Evolutionary conservation across 306 rosid genomes (phyloP).

Genomic region (Boehmeria nivea): DNA sequence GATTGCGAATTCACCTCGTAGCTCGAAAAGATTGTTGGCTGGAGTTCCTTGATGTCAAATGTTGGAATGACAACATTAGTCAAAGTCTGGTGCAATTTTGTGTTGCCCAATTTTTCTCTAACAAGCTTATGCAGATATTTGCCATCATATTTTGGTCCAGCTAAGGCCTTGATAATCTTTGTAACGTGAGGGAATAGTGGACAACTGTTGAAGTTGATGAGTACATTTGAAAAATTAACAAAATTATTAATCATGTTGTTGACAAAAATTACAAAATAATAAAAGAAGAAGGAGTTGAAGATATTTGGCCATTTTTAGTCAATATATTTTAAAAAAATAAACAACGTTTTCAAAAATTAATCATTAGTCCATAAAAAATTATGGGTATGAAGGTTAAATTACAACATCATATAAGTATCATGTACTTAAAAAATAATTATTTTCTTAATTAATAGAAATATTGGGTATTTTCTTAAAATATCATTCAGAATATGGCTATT

Average conservation of each 20-base stretch:
- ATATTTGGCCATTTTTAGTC: too few species aligned
- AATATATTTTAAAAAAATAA: too few species aligned
- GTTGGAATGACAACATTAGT: constrained; percentile 65
- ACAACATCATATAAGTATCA: too few species aligned
- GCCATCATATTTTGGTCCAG: constrained; percentile 75
- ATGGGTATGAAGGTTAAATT: too few species aligned
- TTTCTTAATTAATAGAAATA: too few species aligned
- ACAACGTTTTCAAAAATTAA: too few species aligned
- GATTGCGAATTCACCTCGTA: constrained; percentile 32
- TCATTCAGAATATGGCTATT: too few species aligned
- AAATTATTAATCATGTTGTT: background rate
- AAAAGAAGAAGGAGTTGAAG: too few species aligned
- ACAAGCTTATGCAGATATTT: constrained; percentile 50
- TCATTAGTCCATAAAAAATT: too few species aligned
- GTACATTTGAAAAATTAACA: background rate
- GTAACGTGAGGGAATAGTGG: constrained; percentile 2
- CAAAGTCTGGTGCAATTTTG: constrained; percentile 45
- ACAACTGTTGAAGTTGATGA: constrained; percentile 20
- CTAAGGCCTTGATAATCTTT: constrained; percentile 24
- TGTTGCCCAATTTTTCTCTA: constrained; percentile 48
- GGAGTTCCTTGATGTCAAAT: constrained; percentile 46
- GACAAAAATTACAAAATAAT: too few species aligned
- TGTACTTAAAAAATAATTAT: too few species aligned
- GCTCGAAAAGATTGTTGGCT: constrained; percentile 56
- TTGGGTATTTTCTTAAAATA: too few species aligned